Percentiles rank a stretch among this genome's conserved stretches.
Evolutionary conservation across 495 filamentous ascomycete genomes (phyloP).

Genomic region (Lophiotrema nucula): DNA sequence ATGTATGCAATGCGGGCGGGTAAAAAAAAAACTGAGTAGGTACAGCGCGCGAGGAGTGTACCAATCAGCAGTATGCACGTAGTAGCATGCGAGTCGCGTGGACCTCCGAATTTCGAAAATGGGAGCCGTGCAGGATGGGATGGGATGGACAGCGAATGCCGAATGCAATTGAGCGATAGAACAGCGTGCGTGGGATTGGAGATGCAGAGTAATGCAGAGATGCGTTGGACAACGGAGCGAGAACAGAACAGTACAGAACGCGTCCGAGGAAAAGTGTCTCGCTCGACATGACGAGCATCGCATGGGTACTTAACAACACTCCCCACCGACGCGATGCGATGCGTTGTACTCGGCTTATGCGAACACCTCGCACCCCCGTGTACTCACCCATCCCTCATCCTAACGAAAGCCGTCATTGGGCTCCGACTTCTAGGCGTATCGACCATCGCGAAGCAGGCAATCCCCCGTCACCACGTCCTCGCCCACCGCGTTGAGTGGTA

Average conservation of each 20-base stretch:
- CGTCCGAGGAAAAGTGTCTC: too few species aligned
- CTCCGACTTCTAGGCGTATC: too few species aligned
- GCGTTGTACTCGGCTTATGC: conserved; percentile 15
- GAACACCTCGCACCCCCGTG: conserved; percentile 11
- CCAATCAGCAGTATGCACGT: conserved; percentile 29
- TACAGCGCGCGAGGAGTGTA: too few species aligned
- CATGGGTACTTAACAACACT: too few species aligned
- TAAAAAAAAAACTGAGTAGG: neutral
- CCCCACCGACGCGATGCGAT: conserved; percentile 15
- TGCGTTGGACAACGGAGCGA: too few species aligned
- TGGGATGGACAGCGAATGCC: conserved; percentile 22
- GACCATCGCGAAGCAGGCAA: neutral
- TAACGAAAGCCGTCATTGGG: too few species aligned
- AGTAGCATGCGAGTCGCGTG: conserved; percentile 32
- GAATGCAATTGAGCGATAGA: conserved; percentile 22
- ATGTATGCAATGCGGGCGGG: conserved; percentile 9
- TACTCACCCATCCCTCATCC: too few species aligned
- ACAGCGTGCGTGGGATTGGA: conserved; percentile 7
- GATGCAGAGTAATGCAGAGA: too few species aligned
- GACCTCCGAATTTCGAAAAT: too few species aligned
- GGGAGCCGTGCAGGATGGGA: neutral
- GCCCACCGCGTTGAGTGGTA: too few species aligned
- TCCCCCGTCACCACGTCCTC: neutral
- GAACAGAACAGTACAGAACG: too few species aligned
- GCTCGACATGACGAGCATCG: too few species aligned